Evolutionary conservation across 164 flowering plant genomes (phyloP), one percentile per base, ranked within the genome.

Genomic region (Protea cynaroides): DNA sequence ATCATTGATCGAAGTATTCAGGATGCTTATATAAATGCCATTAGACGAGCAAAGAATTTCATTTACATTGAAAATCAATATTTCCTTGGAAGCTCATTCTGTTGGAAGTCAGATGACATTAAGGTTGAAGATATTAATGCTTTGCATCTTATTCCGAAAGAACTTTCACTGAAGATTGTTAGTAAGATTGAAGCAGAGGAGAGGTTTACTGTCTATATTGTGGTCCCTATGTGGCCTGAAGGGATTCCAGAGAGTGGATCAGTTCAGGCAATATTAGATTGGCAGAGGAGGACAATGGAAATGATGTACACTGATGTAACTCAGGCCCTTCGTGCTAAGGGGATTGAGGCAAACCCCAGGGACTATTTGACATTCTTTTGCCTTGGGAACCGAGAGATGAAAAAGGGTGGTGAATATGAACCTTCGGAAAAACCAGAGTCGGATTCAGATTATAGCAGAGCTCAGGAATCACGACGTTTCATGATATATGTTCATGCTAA

Each of bases 161-260:
- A 49, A 49, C 52, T 49, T 19, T 49, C 52, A 49, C 52, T 49
- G n/a, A 49, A 49, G 52, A 49, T 49, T 49, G 52, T 49, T 15
- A 49, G 52, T 18, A 49, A 49, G 19, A 49, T 49, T 49, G 52
- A 49, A 49, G 52, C 52, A 49, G 52, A 19, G 52, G 52, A 49
- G 19, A 49, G 52, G 52, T 40, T 51, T 86, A 74, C 82, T 19
- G 87, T 84, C 7, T 86, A 86, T 64, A 63, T 84, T 62, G 88
- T 86, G 34, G 79, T 86, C 34, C 91, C 91, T 1, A 86, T 86
- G 91, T 86, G 91, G 91, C 91, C 91, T 1, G 91, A 86, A 69
- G 88, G 89, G 8, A 50, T 81, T 0, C 89, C 91, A 8, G 91
- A 86, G 72, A 76, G 81, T 75, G 82, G 63, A 9, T 84, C 91